Base-by-base conservation (phyloP, 345 rosid genomes). In the Brassica incana region DNA sequence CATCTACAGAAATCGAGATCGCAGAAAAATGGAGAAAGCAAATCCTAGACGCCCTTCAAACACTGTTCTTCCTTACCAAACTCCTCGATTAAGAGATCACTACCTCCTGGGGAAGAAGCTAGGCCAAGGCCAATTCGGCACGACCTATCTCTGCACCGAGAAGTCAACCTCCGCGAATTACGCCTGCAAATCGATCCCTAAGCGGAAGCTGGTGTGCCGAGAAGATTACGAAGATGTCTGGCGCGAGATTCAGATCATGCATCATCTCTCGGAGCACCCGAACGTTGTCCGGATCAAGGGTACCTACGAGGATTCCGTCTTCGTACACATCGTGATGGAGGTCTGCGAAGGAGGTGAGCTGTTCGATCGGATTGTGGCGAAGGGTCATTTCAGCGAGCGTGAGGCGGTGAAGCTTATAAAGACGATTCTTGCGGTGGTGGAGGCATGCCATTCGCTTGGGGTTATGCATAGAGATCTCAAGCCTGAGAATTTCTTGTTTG, bases 211-310 rank as follows among this genome's bases (percentile, higher is more conserved):
- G 56, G 76, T 95, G 0, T 95, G 99, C 84, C 90, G 87, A 15
- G 99, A 95, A 77, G 99, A 95, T 73, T 95, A 90, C 77, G 99
- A 95, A 38, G 99, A 95, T 54, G 99, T 95, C 0, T 92, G 98
- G 98, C 77, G 96, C 54, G 99, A 95, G 92, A 95, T 95, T 85
- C 99, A 95, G 92, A 95, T 95, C 91, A 95, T 95, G 99, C 99
- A 95, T 72, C 99, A 95, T 75, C 79, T 95, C 16, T 92, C 98
- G 0, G 99, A 89, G 77, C 97, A 95, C 69, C 90, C 82, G 1
- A 86, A 89, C 60, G 98, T 95, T 30, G 99, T 95, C 12, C 90
- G 76, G 78, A 92, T 95, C 84, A 88, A 89, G 71, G 99, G 92
- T 4, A 95, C 99, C 1, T 95, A 91, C 50, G 99, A 95, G 77